Base-by-base conservation (phyloP, 192 early-diverging fungal species). In the Thamnidium elegans region DNA sequence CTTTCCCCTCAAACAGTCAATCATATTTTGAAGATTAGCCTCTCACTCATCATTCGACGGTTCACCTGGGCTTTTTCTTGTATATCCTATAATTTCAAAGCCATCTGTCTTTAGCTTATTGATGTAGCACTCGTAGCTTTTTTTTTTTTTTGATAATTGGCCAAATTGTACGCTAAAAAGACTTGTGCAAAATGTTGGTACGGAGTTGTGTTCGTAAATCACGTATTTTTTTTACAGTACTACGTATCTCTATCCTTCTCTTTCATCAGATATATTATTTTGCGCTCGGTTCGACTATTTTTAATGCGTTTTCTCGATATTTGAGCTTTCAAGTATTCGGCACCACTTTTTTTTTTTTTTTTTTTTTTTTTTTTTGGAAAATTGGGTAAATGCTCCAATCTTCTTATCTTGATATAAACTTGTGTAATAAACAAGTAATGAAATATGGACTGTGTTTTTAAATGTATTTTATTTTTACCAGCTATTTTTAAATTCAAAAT, bases 121-220 rank as follows among this genome's bases (percentile, higher is more conserved):
- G 26, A 62, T 62, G 46, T 23, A 62, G 11, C 10, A 31, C 47
- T 31, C 60, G 32, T 47, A 62, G n/a, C n/a, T n/a, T n/a, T n/a
- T n/a, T n/a, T n/a, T 48, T 20, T n/a, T 14, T 13, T 10, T 50
- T 62, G 60, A 9, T 62, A 62, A 13, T 17, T 62, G 60, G 44
- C 60, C 46, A 62, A 47, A 62, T 50, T 62, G 46, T 62, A 44
- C 46, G 46, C 26, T 50, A 48, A 62, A 62, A 50, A 62, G 13
- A 50, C 30, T 62, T 32, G 32, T 47, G 36, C 30, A 60, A 23
- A 60, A 46, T 15, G 14, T 23, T 19, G 46, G 31, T 30, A 55
- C 15, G 31, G 34, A 39, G 54, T 58, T 62, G 13, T 62, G 45
- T 62, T 48, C 59, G 4, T 47, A 21, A 62, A n/a, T 62, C 20